A percentile compares a stretch with the other conserved stretches of the same genome.
These are phyloP conservation scores for Hanseniaspora thailandica DNA, from an alignment of 805 yeast species.

Conservation along the genomic window DNA sequence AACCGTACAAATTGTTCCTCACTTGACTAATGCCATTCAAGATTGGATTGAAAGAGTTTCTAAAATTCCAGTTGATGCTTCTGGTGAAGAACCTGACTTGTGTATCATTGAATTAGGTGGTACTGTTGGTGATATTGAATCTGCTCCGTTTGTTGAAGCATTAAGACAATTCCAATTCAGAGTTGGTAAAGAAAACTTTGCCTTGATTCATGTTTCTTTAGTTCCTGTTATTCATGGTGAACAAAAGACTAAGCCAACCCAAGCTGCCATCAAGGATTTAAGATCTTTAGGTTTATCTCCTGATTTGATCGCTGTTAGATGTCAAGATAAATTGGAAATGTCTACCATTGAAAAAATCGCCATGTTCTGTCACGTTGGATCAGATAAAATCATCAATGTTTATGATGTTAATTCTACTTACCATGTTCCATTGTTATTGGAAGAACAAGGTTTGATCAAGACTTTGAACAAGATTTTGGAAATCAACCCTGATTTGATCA, in stretches of 20 bases:
- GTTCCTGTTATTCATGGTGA: constrained; percentile 98
- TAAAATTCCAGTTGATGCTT: constrained; percentile 75
- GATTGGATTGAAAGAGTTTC: constrained; percentile 96
- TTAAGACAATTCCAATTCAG: constrained; percentile 97
- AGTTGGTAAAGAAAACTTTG: constrained; percentile 87
- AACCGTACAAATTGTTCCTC: constrained; percentile 99
- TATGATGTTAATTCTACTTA: constrained; percentile 95
- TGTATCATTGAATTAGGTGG: constrained; percentile 98
- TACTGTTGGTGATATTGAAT: constrained; percentile 97
- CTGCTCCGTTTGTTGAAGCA: constrained; percentile 98
- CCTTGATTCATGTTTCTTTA: constrained; percentile 88
- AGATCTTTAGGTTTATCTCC: constrained; percentile 91
- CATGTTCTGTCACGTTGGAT: constrained; percentile 98
- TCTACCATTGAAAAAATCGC: constrained; percentile 92
- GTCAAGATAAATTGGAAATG: constrained; percentile 66
- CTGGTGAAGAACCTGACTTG: constrained; percentile 58
- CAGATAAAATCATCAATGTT: constrained; percentile 93
- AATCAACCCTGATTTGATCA: constrained; percentile 36
- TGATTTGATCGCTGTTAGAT: constrained; percentile 96
- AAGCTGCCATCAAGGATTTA: constrained; percentile 94
- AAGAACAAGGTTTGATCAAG: constrained; percentile 73
- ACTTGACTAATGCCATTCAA: constrained; percentile 91
- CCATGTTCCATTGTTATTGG: constrained; percentile 86
- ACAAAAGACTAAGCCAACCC: constrained; percentile 98
- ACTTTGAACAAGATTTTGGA: constrained; percentile 59